Base-by-base conservation (phyloP, 176 grass and related monocot genomes). In the Poa pratensis region DNA sequence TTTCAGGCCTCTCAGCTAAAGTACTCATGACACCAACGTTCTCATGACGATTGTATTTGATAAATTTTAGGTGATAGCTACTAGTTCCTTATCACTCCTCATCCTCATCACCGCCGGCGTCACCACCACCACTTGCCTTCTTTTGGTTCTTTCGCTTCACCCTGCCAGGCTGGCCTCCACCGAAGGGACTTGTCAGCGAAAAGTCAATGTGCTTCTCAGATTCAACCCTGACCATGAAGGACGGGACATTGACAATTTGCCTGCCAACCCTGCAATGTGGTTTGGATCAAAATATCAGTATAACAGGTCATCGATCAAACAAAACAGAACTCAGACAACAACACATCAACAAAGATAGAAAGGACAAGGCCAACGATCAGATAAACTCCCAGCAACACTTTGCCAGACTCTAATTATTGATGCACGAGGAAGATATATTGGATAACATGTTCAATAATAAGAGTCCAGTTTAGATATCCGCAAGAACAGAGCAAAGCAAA, bases 151-250 rank as follows among this genome's bases (percentile, higher is more conserved):
- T 94, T 9, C 87, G 79, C 89, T 94, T 94, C 87, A 94, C 92
- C 18, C 92, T 87, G 1, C 89, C 87, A 1, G 92, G n/a, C 0
- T 42, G 84, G 23, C 92, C 89, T 37, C 92, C 92, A 2, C 92
- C 92, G 8, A 91, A 91, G 0, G 92, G 92, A 50, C 92, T 94
- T 14, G 92, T 89, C 37, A 94, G 89, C 0, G 92, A 94, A 23
- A 94, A 94, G 69, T 94, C 86, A 19, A 94, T 54, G 79, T 94
- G 92, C 83, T 94, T 94, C 81, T 89, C 92, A 24, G 87, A 94
- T 57, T 94, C 92, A 0, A 94, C 87, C 87, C 92, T 89, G 71
- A 91, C 92, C 92, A 94, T 91, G 71, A 91, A 94, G 0, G 92
- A 94, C 0, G 92, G 89, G 48, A 94, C 89, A 5, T 94, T 94